Base-by-base conservation (phyloP, 1,139 yeast species). In the Pichia inconspicua region DNA sequence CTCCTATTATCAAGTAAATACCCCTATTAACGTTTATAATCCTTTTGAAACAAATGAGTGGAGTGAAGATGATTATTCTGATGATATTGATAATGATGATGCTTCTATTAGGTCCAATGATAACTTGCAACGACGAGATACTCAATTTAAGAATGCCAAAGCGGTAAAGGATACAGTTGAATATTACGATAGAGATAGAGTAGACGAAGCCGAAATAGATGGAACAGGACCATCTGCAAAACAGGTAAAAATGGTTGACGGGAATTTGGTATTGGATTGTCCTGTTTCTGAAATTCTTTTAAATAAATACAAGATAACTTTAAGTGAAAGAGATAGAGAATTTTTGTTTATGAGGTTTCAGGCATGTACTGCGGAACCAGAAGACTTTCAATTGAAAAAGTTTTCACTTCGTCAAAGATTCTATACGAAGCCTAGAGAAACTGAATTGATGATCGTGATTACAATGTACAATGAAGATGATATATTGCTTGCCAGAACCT, bases 381-480 rank as follows among this genome's bases (percentile, higher is more conserved):
- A 78, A 8, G 78, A 80, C 51, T 85, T 80, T 58, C 67, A 64
- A 40, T 60, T 64, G n/a, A 74, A 72, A 56, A 73, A 77, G 56
- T 85, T 83, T 65, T 78, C 80, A 38, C 66, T 85, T 43, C 72
- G 95, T 48, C 95, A 83, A 60, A 75, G 73, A 40, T 72, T 84
- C 55, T 85, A 84, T 61, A 67, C 72, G 34, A 82, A 79, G 36
- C 84, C 84, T 2, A 70, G 95, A 53, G 73, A 73, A 52, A 85
- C 94, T 3, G 94, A 85, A 64, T 68, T 85, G 46, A 72, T 84
- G 74, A 76, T 85, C 46, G 85, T 84, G 55, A 72, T 86, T 48
- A 85, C 95, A 32, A 82, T 86, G 80, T 85, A 82, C 68, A 86
- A 85, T 61, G 95, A 85, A 67, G 82, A 82, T 60, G 95, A 86